These are phyloP conservation scores for Durotheca rogersii DNA, from an alignment of 495 filamentous ascomycete genomes.

Conservation along the genomic window DNA sequence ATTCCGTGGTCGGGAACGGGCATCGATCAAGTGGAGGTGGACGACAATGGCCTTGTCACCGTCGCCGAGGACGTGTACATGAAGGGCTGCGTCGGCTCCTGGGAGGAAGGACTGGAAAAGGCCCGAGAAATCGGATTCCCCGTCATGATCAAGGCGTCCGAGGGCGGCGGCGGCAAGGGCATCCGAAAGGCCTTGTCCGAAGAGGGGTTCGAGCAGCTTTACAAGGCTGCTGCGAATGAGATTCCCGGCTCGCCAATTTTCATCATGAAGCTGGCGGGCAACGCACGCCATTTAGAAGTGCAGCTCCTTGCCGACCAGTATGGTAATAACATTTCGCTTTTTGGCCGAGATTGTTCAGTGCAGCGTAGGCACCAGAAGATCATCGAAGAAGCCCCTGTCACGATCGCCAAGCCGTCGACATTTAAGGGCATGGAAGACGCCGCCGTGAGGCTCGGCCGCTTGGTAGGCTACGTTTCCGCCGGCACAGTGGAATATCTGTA, in stretches of 20 bases:
- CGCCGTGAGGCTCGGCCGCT: slow-evolving; percentile 85
- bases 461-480: slow-evolving; percentile 97
- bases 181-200: slow-evolving; percentile 93
- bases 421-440: slow-evolving; percentile 97
- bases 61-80: slow-evolving; percentile 84
- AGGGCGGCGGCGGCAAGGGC: slow-evolving; percentile 99
- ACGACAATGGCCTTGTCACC: slow-evolving; percentile 84
- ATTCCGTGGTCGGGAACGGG: slow-evolving; percentile 98
- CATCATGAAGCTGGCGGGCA: slow-evolving; percentile 99
- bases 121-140: slow-evolving; percentile 93
- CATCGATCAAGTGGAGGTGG: slow-evolving; percentile 76
- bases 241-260: slow-evolving; percentile 99
- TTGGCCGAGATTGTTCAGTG: slow-evolving; percentile 97
- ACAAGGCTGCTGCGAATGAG: slow-evolving; percentile 94
- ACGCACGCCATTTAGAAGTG: slow-evolving; percentile 94
- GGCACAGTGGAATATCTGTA: slow-evolving; percentile 99
- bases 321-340: slow-evolving; percentile 98
- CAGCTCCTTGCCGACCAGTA: slow-evolving; percentile 98
- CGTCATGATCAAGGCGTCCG: slow-evolving; percentile 99
- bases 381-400: slow-evolving; percentile 98
- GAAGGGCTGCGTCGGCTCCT: slow-evolving; percentile 84
- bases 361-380: slow-evolving; percentile 99
- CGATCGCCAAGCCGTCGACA: slow-evolving; percentile 82
- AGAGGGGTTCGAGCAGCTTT: slow-evolving; percentile 78
- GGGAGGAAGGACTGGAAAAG: slow-evolving; percentile 83